Base-by-base conservation (phyloP, 139 green algal genomes). In the Pseudopediastrum boryanum region DNA sequence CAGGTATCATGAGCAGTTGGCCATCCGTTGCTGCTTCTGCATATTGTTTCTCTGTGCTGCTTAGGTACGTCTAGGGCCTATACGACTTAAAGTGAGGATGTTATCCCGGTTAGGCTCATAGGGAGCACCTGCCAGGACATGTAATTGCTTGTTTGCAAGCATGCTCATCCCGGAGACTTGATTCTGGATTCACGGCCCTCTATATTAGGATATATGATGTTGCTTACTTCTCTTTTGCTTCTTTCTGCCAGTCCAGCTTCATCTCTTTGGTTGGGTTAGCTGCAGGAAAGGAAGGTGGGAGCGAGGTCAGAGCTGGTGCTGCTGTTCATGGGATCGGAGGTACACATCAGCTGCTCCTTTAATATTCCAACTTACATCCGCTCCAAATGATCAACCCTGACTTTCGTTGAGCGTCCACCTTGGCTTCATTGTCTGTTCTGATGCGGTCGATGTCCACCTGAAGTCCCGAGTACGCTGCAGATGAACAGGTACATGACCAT, bases 341-440 rank as follows among this genome's bases (percentile, higher is more conserved):
- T 50, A 16, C 29, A 9, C 29, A n/a, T 0, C 7, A 36, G 50
- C 51, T 70, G 33, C 42, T 51, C 31, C 39, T 2, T 4, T 31
- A 33, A 12, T 36, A 5, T 8, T 0, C 0, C 44, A 29, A 81
- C 90, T 89, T 44, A 95, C 90, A 82, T 64, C 92, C 93, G 48
- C 85, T 86, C 73, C 91, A 89, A 54, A 97, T 96, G 82, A 97
- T 90, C n/a, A 97, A 87, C 23, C 93, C 93, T 23, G 82, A 81
- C 71, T 97, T 97, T 33, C 93, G 86, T 27, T 90, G 80, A 4
- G 86, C 86, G 35, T 92, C 92, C 1, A 48, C 67, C 16, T 80
- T 69, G 13, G 59, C 69, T 48, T 89, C 87, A 71, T 98, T 98
- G 78, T 97, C 92, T 0, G 54, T 46, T 0, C 94, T 81, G 36